phyloP scores from a whole-genome alignment of 768 basidiomycete genomes.

The Suillus clintonianus region DNA sequence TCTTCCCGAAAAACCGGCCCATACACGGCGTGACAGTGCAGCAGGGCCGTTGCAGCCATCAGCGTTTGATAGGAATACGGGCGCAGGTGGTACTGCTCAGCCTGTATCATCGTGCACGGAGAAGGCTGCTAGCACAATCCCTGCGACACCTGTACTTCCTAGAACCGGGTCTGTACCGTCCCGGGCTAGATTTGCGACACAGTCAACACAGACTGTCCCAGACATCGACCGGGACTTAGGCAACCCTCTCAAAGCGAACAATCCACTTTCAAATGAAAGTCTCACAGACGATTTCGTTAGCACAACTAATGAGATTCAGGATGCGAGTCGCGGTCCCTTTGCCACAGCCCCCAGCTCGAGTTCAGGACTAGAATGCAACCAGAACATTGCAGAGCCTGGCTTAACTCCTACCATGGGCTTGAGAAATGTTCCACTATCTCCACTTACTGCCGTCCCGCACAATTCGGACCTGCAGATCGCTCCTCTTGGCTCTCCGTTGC shows the following conservation, averaged over 20 bases:
- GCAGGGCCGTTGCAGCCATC: slow-evolving; percentile 24
- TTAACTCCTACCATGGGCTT: too few species aligned
- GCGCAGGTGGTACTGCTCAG: neutral
- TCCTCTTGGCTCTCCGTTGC: slow-evolving; percentile 14
- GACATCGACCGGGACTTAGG: slow-evolving; percentile 6
- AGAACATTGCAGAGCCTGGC: neutral
- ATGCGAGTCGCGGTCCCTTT: neutral
- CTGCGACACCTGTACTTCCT: slow-evolving; percentile 20
- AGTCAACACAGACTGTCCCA: slow-evolving; percentile 6
- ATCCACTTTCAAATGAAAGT: neutral
- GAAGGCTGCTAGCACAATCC: slow-evolving; percentile 13
- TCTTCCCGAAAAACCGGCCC: slow-evolving; percentile 4
- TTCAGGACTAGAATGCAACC: neutral
- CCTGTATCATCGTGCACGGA: neutral
- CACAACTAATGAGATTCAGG: neutral
- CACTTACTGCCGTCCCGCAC: neutral
- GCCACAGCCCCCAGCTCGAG: neutral
- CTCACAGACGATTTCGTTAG: neutral
- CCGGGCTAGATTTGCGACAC: slow-evolving; percentile 15
- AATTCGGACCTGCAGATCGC: too few species aligned
- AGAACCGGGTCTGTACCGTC: slow-evolving; percentile 16
- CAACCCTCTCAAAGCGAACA: slow-evolving; percentile 4
- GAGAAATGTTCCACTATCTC: neutral
- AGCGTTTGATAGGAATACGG: slow-evolving; percentile 3
- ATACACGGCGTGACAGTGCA: slow-evolving; percentile 13